Base-by-base conservation (phyloP, 2,329 filamentous ascomycete genomes). In the Aspergillus ochraceus region DNA sequence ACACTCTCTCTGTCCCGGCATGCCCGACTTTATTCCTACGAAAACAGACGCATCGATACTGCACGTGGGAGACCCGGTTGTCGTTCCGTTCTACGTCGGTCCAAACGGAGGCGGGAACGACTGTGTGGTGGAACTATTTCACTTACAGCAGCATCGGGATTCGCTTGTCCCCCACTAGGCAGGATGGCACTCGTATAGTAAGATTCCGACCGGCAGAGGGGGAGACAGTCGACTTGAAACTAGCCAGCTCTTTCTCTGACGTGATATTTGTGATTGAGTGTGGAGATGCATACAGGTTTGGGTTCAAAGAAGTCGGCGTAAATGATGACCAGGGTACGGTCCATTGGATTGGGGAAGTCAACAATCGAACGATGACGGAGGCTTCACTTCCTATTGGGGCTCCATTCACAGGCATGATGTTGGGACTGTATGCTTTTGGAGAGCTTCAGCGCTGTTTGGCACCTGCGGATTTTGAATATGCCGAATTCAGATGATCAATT, bases 41-140 rank as follows among this genome's bases (percentile, higher is more conserved):
- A 9, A 86, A 86, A 59, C 84, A 87, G 66, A 77, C 74, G 0
- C 74, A 79, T 0, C 79, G 76, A 10, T 66, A 65, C 19, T 79
- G 80, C 49, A 71, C 62, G 0, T 85, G 82, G 67, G 69, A 75
- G 24, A 78, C 77, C 0, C 75, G 70, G 2, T 66, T 86, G 12
- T 72, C 77, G 0, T 87, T 86, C 60, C 64, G 71, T 0, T 82
- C 83, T 0, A 72, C 68, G 0, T 73, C 74, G 3, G 49, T 67
- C 4, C 72, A 77, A 1, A 79, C 79, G 2, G 84, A 86, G 71
- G 83, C 84, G 0, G 84, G 84, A 0, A 72, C 80, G 0, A 80
- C 81, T 0, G 67, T 86, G 0, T 86, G 81, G 79, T 84, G 82
- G 81, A 84, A 80, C 50, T 79, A 83, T 47, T 77, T 77, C 61